These are phyloP conservation scores for Komagataella mondaviorum DNA, from an alignment of 805 yeast genomes.

Conservation along the genomic window DNA sequence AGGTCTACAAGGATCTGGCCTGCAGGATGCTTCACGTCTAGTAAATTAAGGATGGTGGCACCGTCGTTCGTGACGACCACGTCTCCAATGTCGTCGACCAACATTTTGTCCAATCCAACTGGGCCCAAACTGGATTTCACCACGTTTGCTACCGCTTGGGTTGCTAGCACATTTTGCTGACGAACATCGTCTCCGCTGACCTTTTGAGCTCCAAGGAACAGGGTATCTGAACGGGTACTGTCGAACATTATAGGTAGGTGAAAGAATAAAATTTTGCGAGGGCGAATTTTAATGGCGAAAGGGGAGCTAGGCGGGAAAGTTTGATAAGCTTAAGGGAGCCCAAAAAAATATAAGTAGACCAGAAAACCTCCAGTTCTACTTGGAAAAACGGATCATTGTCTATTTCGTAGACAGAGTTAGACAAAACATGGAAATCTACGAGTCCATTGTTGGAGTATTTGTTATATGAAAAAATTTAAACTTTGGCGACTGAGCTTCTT, in stretches of 20 bases:
- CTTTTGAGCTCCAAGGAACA: conserved; percentile 88
- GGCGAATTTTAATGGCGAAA: neutral
- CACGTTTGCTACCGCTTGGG: conserved; percentile 72
- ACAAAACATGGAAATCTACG: too few species aligned
- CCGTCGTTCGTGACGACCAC: conserved; percentile 98
- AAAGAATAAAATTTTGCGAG: conserved; percentile 2
- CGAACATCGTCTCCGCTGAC: conserved; percentile 93
- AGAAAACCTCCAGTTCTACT: neutral
- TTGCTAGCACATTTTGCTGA: conserved; percentile 91
- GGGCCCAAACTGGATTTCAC: conserved; percentile 95
- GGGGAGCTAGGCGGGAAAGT: neutral
- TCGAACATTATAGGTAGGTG: conserved; percentile 33
- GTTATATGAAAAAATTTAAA: too few species aligned
- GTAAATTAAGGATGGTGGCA: conserved; percentile 80
- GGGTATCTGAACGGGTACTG: conserved; percentile 77
- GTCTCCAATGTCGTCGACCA: conserved; percentile 98
- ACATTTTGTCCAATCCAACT: conserved; percentile 95
- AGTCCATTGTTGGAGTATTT: too few species aligned
- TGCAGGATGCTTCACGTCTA: conserved; percentile 98
- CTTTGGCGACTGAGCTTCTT: too few species aligned
- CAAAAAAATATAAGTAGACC: neutral
- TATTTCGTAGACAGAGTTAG: too few species aligned
- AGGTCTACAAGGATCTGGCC: conserved; percentile 93
- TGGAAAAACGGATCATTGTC: too few species aligned
- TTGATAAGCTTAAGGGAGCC: neutral